These are phyloP conservation scores for Phytophthora palmivora DNA, from an alignment of 352 stramenopile genomes.

Conservation along the genomic window DNA sequence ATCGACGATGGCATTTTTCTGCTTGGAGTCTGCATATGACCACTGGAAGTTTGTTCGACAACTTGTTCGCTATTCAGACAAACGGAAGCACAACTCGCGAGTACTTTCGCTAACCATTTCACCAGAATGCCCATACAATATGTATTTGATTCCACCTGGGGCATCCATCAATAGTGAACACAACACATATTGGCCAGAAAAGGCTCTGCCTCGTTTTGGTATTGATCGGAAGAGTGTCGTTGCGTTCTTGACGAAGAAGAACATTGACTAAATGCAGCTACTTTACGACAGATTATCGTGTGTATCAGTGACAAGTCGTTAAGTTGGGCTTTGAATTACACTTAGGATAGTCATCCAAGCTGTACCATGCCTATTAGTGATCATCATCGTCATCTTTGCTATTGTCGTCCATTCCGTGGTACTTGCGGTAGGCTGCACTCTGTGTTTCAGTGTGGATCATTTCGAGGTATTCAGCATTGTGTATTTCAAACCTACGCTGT, in stretches of 20 bases:
- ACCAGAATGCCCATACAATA: slow-evolving; percentile 45
- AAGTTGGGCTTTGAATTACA: slow-evolving; percentile 12
- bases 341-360: slow-evolving; percentile 14
- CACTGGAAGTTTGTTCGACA: slow-evolving; percentile 78
- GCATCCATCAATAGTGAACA: slow-evolving; percentile 78
- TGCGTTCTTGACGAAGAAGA: slow-evolving; percentile 64
- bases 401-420: slow-evolving; percentile 35
- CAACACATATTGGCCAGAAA: slow-evolving; percentile 76
- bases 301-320: not conserved
- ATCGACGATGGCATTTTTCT: slow-evolving; percentile 62
- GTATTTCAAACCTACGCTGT: slow-evolving; percentile 84
- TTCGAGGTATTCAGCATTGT: slow-evolving; percentile 89
- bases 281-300: not conserved
- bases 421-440: slow-evolving; percentile 26
- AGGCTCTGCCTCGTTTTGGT: slow-evolving; percentile 46
- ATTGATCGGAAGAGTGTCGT: slow-evolving; percentile 69
- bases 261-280: slow-evolving; percentile 20
- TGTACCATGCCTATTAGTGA: slow-evolving; percentile 8
- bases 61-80: slow-evolving; percentile 74
- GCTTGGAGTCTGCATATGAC: slow-evolving; percentile 68
- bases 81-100: slow-evolving; percentile 56
- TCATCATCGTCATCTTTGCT: slow-evolving; percentile 42
- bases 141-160: slow-evolving; percentile 78
- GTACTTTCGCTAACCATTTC: slow-evolving; percentile 55
- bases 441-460: slow-evolving; percentile 77